phyloP scores from a whole-genome alignment of 2,329 filamentous ascomycete species.

The Fusarium proliferatum region DNA sequence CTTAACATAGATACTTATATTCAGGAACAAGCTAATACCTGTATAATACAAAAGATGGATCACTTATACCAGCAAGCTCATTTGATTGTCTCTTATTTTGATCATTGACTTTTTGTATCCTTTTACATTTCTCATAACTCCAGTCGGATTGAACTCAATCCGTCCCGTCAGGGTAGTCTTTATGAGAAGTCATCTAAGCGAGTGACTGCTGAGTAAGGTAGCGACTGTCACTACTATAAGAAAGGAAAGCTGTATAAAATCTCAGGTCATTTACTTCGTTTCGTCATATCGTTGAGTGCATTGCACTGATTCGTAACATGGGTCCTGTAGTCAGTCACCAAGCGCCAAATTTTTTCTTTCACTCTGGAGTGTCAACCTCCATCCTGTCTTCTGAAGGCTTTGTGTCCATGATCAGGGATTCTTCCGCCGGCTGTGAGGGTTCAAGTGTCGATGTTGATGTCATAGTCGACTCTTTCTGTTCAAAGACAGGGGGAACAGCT shows the following conservation, averaged over 20 bases:
- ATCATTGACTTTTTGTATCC: conserved; percentile 23
- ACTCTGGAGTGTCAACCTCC: conserved; percentile 42
- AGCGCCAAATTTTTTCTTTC: conserved; percentile 12
- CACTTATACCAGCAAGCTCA: neutral
- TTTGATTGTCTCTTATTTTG: conserved; percentile 8
- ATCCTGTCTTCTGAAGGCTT: conserved; percentile 44
- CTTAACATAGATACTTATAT: neutral
- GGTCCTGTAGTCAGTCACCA: conserved; percentile 26
- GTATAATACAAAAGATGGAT: neutral
- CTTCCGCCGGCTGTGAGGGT: conserved; percentile 39
- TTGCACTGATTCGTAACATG: conserved; percentile 36
- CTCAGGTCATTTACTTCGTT: conserved; percentile 45
- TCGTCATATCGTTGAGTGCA: conserved; percentile 40
- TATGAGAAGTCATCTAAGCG: conserved; percentile 35
- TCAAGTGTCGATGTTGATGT: conserved; percentile 36
- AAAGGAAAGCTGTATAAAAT: conserved; percentile 36
- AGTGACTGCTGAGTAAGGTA: conserved; percentile 36
- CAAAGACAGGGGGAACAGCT: conserved; percentile 21
- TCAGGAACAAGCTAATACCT: neutral
- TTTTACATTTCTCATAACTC: conserved; percentile 19
- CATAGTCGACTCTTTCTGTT: conserved; percentile 44
- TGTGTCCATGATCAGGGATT: conserved; percentile 39
- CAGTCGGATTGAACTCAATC: conserved; percentile 12
- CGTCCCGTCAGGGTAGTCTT: conserved; percentile 1
- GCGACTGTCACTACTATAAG: conserved; percentile 35